Percentiles rank a stretch among this genome's conserved stretches.
These are phyloP conservation scores for Dianthus caryophyllus DNA, from an alignment of 148 eudicot species.

Conservation along the genomic window DNA sequence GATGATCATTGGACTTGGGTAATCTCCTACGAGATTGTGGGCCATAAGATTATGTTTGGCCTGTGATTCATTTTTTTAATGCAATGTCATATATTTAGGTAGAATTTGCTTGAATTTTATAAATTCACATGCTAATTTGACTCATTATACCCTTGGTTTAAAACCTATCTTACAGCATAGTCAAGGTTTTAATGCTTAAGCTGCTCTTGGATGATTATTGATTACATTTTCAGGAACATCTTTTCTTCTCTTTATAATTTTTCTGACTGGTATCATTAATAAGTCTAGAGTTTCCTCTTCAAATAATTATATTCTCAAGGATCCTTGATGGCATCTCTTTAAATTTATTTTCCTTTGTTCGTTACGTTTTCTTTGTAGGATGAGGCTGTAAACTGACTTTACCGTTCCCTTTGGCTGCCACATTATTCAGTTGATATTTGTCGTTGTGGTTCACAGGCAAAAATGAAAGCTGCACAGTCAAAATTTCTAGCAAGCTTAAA, in stretches of 20 bases:
- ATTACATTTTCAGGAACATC: neutral
- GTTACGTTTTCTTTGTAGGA: neutral
- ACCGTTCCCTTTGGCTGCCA: neutral
- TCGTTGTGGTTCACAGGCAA: conserved; percentile 53
- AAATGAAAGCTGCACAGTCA: conserved; percentile 91
- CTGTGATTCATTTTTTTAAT: conserved; percentile 2
- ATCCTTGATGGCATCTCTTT: neutral
- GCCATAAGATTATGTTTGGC: conserved; percentile 4
- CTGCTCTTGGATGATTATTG: neutral
- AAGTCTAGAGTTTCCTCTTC: neutral
- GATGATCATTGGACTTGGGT: neutral
- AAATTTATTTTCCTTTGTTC: neutral
- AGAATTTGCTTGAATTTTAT: too few relatives aligned
- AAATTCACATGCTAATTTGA: too few relatives aligned
- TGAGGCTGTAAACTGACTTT: neutral
- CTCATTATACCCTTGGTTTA: too few relatives aligned
- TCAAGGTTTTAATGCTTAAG: neutral
- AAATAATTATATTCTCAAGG: neutral
- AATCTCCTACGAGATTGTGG: neutral
- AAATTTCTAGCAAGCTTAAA: conserved; percentile 66
- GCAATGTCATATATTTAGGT: neutral
- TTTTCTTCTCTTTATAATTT: neutral
- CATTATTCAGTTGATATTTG: neutral
- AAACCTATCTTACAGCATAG: too few relatives aligned
- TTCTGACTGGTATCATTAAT: neutral